Conservation (phyloP, 1,284 basidiomycete genomes). For the Schizopora paradoxa region DNA sequence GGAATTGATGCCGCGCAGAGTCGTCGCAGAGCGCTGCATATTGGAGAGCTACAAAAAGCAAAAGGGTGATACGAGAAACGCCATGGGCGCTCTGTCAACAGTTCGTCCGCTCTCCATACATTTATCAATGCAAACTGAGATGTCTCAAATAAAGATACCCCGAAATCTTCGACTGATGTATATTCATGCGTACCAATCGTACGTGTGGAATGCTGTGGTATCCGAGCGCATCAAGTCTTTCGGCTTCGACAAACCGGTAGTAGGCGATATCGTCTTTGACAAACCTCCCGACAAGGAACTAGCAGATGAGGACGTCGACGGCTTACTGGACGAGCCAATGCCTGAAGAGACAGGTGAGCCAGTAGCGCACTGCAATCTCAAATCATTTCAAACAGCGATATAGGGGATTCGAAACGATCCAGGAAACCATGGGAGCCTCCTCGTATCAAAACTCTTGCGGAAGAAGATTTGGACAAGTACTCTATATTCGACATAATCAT, state of each 20-base stretch:
- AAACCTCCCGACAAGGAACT: slow-evolving; percentile 33
- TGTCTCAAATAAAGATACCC: slow-evolving; percentile 64
- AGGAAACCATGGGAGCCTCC: slow-evolving; percentile 54
- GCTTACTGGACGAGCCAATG: slow-evolving; percentile 27
- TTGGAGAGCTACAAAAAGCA: slow-evolving; percentile 87
- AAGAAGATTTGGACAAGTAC: slow-evolving; percentile 72
- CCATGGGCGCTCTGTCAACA: slow-evolving; percentile 79
- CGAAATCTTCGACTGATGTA: slow-evolving; percentile 95
- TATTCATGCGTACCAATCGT: slow-evolving; percentile 97
- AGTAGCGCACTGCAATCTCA: slow-evolving; percentile 19
- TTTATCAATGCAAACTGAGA: slow-evolving; percentile 1
- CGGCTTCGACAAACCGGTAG: slow-evolving; percentile 71
- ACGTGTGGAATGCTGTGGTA: slow-evolving; percentile 96
- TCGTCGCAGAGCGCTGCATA: slow-evolving; percentile 89
- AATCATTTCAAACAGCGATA: too few relatives aligned
- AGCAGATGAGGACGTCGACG: slow-evolving; percentile 33
- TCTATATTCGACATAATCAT: slow-evolving; percentile 93
- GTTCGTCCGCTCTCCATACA: slow-evolving; percentile 42
- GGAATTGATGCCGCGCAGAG: slow-evolving; percentile 78
- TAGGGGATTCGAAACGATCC: slow-evolving; percentile 33
- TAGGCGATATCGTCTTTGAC: slow-evolving; percentile 79
- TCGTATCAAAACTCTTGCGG: slow-evolving; percentile 72
- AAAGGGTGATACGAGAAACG: slow-evolving; percentile 71
- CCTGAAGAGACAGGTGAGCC: slow-evolving; percentile 42
- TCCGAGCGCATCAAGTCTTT: slow-evolving; percentile 84